phyloP scores from a whole-genome alignment of 2,329 filamentous ascomycete genomes.

The Diaporthe aspalathi region DNA sequence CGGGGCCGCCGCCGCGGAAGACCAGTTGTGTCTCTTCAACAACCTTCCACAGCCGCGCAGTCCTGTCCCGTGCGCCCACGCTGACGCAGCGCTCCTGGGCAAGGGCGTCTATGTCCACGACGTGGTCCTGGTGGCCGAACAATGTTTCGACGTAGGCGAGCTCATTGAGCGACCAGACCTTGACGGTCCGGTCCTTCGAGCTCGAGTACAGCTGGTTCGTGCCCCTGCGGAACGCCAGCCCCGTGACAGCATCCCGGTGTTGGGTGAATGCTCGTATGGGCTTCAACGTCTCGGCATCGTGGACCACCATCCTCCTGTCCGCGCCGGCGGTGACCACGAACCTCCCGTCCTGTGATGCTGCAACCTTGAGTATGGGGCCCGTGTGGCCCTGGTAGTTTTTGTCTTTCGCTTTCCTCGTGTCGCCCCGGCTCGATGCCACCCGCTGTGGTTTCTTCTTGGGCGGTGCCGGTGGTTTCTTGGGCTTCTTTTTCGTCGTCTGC shows the following conservation, averaged over 20 bases:
- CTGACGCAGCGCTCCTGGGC: slow-evolving; percentile 90
- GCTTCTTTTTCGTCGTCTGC: slow-evolving; percentile 68
- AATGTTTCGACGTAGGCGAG: slow-evolving; percentile 95
- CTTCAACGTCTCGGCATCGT: slow-evolving; percentile 82
- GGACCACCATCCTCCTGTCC: slow-evolving; percentile 87
- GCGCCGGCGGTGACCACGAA: slow-evolving; percentile 91
- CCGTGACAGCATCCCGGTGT: slow-evolving; percentile 88
- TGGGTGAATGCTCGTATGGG: slow-evolving; percentile 89
- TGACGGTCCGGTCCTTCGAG: slow-evolving; percentile 91
- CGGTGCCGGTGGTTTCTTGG: slow-evolving; percentile 67
- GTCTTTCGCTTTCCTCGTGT: slow-evolving; percentile 70
- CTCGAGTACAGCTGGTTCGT: slow-evolving; percentile 94
- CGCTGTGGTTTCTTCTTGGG: slow-evolving; percentile 72
- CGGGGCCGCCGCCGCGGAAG: slow-evolving; percentile 83
- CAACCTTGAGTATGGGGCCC: slow-evolving; percentile 82
- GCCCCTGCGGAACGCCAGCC: slow-evolving; percentile 84
- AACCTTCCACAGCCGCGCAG: slow-evolving; percentile 94
- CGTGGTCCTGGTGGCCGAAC: slow-evolving; percentile 94
- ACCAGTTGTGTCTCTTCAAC: slow-evolving; percentile 95
- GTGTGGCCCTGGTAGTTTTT: slow-evolving; percentile 81
- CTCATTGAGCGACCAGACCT: slow-evolving; percentile 93
- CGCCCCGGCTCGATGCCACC: slow-evolving; percentile 72
- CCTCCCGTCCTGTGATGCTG: slow-evolving; percentile 88
- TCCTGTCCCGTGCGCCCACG: slow-evolving; percentile 90
- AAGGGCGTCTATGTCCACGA: slow-evolving; percentile 85